Conservation (phyloP, 306 rosid species). For the Pachyrhizus erosus region DNA sequence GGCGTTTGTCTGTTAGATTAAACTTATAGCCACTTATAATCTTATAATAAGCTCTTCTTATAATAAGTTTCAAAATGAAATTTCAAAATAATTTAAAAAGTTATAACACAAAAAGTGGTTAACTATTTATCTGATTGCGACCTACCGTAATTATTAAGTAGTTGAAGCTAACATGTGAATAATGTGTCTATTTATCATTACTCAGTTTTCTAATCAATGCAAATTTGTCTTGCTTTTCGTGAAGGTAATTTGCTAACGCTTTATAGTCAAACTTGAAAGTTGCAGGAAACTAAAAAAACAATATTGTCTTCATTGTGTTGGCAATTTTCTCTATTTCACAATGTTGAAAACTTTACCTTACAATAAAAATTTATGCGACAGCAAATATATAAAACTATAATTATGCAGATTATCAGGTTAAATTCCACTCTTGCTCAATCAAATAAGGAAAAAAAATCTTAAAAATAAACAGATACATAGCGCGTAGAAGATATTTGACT, state of each 20-base stretch:
- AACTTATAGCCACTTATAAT: too few relatives aligned
- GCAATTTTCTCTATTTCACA: background rate
- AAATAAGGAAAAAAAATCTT: too few relatives aligned
- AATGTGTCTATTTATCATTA: background rate
- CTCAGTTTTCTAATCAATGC: background rate
- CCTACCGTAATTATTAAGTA: background rate
- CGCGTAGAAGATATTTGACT: too few relatives aligned
- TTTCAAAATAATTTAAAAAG: too few relatives aligned
- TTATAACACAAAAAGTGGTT: too few relatives aligned
- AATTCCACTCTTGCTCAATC: background rate
- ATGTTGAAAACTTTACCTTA: background rate
- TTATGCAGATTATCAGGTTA: background rate
- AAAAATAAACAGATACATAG: too few relatives aligned
- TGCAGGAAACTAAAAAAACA: background rate
- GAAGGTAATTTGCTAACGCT: background rate
- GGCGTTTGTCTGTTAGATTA: too few relatives aligned
- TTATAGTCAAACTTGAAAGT: background rate
- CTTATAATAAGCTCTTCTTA: too few relatives aligned
- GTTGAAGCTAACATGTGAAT: background rate
- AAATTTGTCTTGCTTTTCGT: background rate
- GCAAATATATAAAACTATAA: background rate
- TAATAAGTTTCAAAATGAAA: too few relatives aligned
- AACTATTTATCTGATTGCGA: too few relatives aligned
- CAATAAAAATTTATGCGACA: background rate
- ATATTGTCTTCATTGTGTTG: background rate